Conservation (phyloP, 164 flowering plant species). For the Magnolia changhungtana region DNA sequence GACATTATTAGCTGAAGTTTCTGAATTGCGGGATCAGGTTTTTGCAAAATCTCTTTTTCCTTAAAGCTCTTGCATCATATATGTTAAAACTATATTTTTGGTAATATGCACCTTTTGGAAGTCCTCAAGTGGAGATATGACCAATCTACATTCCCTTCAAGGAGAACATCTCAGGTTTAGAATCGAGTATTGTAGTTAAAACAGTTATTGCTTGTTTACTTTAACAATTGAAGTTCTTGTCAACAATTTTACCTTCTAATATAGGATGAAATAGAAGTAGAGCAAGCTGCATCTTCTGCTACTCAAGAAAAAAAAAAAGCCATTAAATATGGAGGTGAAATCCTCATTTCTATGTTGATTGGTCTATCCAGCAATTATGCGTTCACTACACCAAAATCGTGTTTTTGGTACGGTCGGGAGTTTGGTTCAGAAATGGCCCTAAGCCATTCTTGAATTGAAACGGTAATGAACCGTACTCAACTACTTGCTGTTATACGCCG, state of each 20-base stretch:
- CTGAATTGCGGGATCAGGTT: conserved; percentile 66
- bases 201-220: conserved; percentile 1
- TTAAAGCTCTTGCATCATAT: not conserved
- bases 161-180: conserved; percentile 27
- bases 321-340: conserved; percentile 2
- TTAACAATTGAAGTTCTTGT: not conserved
- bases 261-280: conserved; percentile 4
- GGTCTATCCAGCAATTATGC: not conserved
- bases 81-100: conserved; percentile 3
- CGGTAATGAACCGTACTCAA: too few species aligned
- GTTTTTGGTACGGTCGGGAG: too few species aligned
- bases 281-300: not conserved
- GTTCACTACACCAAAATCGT: too few species aligned
- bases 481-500: too few species aligned
- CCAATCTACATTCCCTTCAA: conserved; percentile 14
- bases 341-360: not conserved
- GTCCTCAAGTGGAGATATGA: conserved; percentile 20
- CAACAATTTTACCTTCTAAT: not conserved
- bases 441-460: too few species aligned
- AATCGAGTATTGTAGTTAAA: not conserved
- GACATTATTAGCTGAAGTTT: conserved; percentile 54
- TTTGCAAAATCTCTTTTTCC: not conserved
- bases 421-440: too few species aligned
- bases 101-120: conserved; percentile 44
- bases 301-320: too few species aligned